Conservation (phyloP, 192 early-diverging fungal genomes). For the Coemansia sp. region DNA sequence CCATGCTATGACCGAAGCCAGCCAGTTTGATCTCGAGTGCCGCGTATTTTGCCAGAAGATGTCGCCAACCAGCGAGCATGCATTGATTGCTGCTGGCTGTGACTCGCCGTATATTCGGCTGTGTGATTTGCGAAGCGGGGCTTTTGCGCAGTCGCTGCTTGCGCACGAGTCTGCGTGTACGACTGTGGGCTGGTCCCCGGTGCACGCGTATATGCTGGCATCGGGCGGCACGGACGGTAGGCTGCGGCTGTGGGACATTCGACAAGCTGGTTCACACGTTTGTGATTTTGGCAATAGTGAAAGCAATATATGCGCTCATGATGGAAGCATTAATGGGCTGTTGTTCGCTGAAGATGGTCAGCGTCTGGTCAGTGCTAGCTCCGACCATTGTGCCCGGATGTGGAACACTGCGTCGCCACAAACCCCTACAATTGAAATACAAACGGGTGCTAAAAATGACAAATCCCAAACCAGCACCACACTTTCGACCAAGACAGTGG, state of each 20-base stretch:
- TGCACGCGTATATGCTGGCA: conserved; percentile 66
- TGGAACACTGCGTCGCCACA: conserved; percentile 50
- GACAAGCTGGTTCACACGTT: conserved; percentile 68
- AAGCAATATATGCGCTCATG: conserved; percentile 52
- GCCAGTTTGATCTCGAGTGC: conserved; percentile 66
- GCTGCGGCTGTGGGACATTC: conserved; percentile 82
- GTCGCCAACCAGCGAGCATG: conserved; percentile 73
- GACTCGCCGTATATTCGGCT: conserved; percentile 68
- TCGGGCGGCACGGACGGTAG: conserved; percentile 76
- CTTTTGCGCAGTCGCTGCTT: conserved; percentile 35
- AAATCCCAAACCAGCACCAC: background rate
- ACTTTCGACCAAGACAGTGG: background rate
- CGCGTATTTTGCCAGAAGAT: conserved; percentile 70
- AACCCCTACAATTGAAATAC: background rate
- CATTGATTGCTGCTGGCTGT: conserved; percentile 75
- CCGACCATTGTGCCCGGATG: conserved; percentile 63
- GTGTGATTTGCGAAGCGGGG: conserved; percentile 65
- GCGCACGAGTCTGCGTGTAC: conserved; percentile 65
- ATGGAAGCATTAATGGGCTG: conserved; percentile 63
- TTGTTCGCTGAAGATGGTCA: conserved; percentile 63
- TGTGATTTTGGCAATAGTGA: conserved; percentile 54
- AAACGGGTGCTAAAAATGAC: background rate
- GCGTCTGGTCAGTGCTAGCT: conserved; percentile 58
- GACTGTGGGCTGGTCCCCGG: conserved; percentile 73
- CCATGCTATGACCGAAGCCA: conserved; percentile 63